phyloP scores from a whole-genome alignment of 495 filamentous ascomycete genomes.

The Annulohypoxylon moriforme region DNA sequence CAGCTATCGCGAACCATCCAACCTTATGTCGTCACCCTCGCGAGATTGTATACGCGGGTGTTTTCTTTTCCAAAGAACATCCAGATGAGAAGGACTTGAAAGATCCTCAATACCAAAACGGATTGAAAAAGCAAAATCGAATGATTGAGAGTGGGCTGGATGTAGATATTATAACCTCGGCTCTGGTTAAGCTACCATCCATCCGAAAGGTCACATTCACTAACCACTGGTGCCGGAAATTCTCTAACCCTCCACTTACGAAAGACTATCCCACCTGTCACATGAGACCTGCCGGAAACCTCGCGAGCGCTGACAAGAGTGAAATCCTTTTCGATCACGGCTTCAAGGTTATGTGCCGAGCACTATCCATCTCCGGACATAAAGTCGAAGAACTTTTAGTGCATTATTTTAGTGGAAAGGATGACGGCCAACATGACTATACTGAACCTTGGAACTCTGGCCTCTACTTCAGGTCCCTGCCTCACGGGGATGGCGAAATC shows the following conservation, averaged over 20 bases:
- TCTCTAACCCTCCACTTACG: neutral
- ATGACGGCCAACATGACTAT: neutral
- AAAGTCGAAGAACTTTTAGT: neutral
- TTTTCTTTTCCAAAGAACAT: neutral
- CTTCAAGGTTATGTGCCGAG: conserved; percentile 1
- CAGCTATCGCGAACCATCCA: neutral
- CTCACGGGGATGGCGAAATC: neutral
- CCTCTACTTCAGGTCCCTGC: neutral
- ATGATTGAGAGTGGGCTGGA: neutral
- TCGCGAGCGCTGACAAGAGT: neutral
- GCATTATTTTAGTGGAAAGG: neutral
- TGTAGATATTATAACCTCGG: neutral
- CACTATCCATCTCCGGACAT: neutral
- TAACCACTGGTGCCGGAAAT: neutral
- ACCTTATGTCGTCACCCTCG: neutral
- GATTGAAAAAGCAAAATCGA: neutral
- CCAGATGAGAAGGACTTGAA: neutral
- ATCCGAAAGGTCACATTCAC: neutral
- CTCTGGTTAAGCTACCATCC: neutral
- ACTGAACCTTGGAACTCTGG: neutral
- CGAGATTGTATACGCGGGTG: neutral
- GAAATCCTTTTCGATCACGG: neutral
- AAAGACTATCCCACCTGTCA: neutral
- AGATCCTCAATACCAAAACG: neutral
- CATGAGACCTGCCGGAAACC: neutral